These are phyloP conservation scores for Venturia aucupariae DNA, from an alignment of 2,329 filamentous ascomycete species.

Conservation along the genomic window DNA sequence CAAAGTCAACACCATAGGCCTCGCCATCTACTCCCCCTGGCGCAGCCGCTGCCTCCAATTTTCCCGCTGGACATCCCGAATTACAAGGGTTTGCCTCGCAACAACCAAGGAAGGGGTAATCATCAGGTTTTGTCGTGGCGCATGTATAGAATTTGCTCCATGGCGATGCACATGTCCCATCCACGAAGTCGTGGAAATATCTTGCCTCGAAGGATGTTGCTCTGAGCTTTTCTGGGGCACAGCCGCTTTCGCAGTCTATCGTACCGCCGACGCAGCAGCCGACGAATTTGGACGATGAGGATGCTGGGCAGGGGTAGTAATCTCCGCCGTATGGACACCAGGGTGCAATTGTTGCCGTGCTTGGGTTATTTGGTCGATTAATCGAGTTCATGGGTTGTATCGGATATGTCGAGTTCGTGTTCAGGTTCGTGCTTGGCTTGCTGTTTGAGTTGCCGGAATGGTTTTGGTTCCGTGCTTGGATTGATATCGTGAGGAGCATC, in stretches of 20 bases:
- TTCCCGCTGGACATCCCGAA: background rate
- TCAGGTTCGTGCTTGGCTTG: too few relatives aligned
- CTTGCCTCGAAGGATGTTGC: background rate
- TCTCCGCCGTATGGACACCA: background rate
- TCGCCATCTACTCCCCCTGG: background rate
- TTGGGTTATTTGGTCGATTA: too few relatives aligned
- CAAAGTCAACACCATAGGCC: background rate
- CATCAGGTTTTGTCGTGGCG: background rate
- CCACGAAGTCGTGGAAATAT: background rate
- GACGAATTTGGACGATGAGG: background rate
- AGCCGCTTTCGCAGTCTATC: background rate
- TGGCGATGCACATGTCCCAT: background rate
- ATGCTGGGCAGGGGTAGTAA: background rate
- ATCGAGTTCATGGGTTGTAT: too few relatives aligned
- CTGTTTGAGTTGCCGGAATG: background rate
- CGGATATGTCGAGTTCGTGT: too few relatives aligned
- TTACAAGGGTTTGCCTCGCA: background rate
- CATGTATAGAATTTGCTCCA: background rate
- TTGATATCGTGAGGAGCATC: background rate
- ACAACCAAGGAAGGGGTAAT: background rate
- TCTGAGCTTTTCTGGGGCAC: background rate
- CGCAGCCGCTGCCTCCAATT: background rate
- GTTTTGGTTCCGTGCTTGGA: background rate
- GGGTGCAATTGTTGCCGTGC: too few relatives aligned
- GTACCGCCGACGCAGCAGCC: background rate